Conservation (phyloP, 2,329 filamentous ascomycete species). For the Aspergillus hiratsukae region DNA sequence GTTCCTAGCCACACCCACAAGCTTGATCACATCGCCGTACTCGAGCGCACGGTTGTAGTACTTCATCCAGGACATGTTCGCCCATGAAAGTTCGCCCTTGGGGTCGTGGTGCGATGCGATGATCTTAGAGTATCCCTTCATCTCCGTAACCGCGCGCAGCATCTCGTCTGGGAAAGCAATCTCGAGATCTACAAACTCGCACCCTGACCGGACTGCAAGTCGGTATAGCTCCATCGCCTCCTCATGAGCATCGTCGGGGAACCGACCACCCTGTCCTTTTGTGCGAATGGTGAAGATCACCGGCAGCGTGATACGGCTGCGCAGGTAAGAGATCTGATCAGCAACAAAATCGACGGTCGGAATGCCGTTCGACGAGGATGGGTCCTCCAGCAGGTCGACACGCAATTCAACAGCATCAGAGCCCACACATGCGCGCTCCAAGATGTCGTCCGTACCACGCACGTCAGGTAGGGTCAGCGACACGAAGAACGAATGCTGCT, state of each 20-base stretch:
- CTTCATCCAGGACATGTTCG: constrained; percentile 84
- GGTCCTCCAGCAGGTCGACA: constrained; percentile 82
- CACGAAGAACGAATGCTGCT: constrained; percentile 80
- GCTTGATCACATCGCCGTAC: constrained; percentile 89
- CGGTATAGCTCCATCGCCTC: constrained; percentile 70
- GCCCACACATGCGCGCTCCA: constrained; percentile 73
- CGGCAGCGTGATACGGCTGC: constrained; percentile 67
- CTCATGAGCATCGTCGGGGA: constrained; percentile 71
- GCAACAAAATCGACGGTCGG: constrained; percentile 71
- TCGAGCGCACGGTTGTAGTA: constrained; percentile 87
- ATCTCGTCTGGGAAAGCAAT: constrained; percentile 78
- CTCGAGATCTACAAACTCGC: constrained; percentile 91
- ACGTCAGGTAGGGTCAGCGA: constrained; percentile 80
- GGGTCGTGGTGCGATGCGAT: constrained; percentile 97
- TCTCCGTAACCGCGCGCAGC: constrained; percentile 63
- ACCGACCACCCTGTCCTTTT: constrained; percentile 77
- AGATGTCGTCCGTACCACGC: constrained; percentile 55
- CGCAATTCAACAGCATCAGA: constrained; percentile 90
- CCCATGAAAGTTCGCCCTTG: constrained; percentile 73
- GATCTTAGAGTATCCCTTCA: constrained; percentile 70
- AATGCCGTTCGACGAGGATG: constrained; percentile 52
- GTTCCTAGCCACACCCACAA: constrained; percentile 73
- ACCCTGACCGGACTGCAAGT: constrained; percentile 73
- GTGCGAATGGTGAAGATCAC: constrained; percentile 92
- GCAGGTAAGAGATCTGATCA: constrained; percentile 74